Conservation (phyloP, 805 yeast species). For the Starmerella lactis-condensi region DNA sequence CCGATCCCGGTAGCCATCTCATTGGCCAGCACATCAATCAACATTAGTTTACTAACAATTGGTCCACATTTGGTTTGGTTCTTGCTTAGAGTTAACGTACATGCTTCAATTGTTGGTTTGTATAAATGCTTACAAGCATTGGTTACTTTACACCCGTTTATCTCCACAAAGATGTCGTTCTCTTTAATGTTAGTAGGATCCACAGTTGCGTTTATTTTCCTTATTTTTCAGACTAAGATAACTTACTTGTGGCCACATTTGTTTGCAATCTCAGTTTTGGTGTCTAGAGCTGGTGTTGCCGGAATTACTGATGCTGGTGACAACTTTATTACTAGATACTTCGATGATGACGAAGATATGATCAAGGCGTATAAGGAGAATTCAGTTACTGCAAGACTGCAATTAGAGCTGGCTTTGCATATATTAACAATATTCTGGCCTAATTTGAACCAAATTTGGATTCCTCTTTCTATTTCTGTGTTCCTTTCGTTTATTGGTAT, state of each 20-base stretch:
- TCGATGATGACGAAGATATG: conserved; percentile 13
- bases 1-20: conserved; percentile 16
- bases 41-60: conserved; percentile 11
- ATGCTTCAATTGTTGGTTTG: conserved; percentile 6
- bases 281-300: conserved; percentile 13
- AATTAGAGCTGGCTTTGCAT: conserved; percentile 9
- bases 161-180: conserved; percentile 4
- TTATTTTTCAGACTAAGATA: background rate
- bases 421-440: conserved; percentile 11
- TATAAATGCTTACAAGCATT: conserved; percentile 12
- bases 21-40: conserved; percentile 12
- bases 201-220: background rate
- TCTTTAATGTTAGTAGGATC: conserved; percentile 3
- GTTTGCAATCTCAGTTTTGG: conserved; percentile 8
- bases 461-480: conserved; percentile 10
- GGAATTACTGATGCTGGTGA: conserved; percentile 7
- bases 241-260: conserved; percentile 2
- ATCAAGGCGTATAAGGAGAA: conserved; percentile 9
- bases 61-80: conserved; percentile 16
- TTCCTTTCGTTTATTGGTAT: conserved; percentile 8
- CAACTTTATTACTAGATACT: conserved; percentile 8
- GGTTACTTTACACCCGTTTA: conserved; percentile 7
- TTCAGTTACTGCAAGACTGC: conserved; percentile 8
- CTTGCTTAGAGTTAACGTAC: conserved; percentile 7
- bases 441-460: conserved; percentile 4